These are phyloP conservation scores for Chrysoporthe deuterocubensis DNA, from an alignment of 2,329 filamentous ascomycete genomes.

Conservation along the genomic window DNA sequence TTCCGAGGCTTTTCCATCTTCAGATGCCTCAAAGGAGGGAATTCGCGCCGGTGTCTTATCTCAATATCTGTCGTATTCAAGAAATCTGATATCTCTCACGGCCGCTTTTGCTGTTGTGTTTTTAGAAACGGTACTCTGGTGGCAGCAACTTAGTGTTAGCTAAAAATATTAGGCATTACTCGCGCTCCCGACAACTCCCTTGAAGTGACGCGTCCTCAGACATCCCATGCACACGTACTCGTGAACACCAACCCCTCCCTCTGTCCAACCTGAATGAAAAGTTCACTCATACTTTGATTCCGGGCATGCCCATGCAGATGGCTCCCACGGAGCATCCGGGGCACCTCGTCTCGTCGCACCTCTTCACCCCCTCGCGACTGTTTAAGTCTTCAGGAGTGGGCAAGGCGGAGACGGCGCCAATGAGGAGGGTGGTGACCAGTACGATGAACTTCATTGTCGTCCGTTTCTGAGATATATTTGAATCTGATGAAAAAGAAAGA, in stretches of 20 bases:
- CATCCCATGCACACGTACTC: neutral
- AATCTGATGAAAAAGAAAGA: too few relatives aligned
- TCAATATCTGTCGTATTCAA: neutral
- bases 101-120: neutral
- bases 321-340: conserved; percentile 1
- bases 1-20: neutral
- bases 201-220: neutral
- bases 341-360: conserved; percentile 6
- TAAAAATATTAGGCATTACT: neutral
- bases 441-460: conserved; percentile 7
- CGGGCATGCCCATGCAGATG: conserved; percentile 2
- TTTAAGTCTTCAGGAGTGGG: neutral
- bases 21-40: neutral
- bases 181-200: neutral
- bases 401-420: neutral
- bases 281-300: neutral
- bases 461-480: neutral
- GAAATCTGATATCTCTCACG: neutral
- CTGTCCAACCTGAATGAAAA: neutral
- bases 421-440: conserved; percentile 15
- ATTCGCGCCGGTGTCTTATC: neutral
- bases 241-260: neutral
- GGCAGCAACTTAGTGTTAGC: neutral
- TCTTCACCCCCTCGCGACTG: neutral
- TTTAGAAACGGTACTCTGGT: neutral